Percentiles rank a stretch among this genome's conserved stretches.
phyloP scores from a whole-genome alignment of 2,329 filamentous ascomycete genomes.

The Aspergillus awamori region DNA sequence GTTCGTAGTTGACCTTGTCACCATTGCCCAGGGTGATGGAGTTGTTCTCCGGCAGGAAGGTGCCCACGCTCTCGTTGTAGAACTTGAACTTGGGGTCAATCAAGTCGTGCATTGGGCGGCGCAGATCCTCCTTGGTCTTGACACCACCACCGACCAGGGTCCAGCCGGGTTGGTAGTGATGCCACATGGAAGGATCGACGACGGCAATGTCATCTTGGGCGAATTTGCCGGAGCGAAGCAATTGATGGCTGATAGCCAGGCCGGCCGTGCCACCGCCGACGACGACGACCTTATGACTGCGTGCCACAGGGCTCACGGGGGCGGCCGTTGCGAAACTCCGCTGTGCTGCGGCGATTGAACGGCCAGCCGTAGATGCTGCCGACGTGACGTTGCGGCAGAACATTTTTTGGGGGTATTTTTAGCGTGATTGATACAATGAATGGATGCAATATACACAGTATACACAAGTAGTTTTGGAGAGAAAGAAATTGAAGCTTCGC shows the following conservation, averaged over 20 bases:
- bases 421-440: neutral
- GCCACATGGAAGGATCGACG: slow-evolving; percentile 64
- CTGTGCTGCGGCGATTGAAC: slow-evolving; percentile 15
- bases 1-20: slow-evolving; percentile 62
- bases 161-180: slow-evolving; percentile 72
- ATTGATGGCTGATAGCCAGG: slow-evolving; percentile 67
- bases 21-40: slow-evolving; percentile 58
- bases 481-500: neutral
- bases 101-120: slow-evolving; percentile 53
- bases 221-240: slow-evolving; percentile 63
- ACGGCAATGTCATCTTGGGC: slow-evolving; percentile 63
- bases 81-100: slow-evolving; percentile 64
- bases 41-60: slow-evolving; percentile 61
- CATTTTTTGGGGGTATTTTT: slow-evolving; percentile 22
- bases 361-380: slow-evolving; percentile 27
- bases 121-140: slow-evolving; percentile 63
- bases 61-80: slow-evolving; percentile 57
- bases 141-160: slow-evolving; percentile 69
- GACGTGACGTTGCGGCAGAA: slow-evolving; percentile 28
- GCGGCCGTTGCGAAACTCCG: slow-evolving; percentile 34
- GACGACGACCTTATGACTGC: slow-evolving; percentile 66
- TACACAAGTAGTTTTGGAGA: neutral
- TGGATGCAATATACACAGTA: too few species aligned
- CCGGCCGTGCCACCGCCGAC: slow-evolving; percentile 70
- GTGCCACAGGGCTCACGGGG: slow-evolving; percentile 40